Evolutionary conservation across 1,139 yeast species (phyloP), one percentile per base, ranked within the genome.

Genomic region (Hansenula sp.): DNA sequence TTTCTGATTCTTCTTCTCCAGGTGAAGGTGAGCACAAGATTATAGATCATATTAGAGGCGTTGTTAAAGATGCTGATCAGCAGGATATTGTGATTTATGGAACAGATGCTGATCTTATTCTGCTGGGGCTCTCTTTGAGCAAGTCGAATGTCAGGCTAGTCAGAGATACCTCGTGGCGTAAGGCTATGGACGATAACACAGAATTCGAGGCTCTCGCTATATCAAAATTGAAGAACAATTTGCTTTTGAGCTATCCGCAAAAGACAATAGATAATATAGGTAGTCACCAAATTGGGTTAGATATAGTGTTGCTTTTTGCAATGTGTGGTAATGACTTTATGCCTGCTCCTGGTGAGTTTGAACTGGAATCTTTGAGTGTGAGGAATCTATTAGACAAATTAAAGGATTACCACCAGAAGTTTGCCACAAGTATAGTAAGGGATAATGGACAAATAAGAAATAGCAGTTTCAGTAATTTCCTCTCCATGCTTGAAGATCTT

Each of bases 1-100:
- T 87, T 44, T 79, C 89, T 40, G 94, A 88, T 39, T 90, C 85
- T 43, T 82, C 83, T 39, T 94, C 84, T 8, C 94, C 95, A 1
- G 96, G 96, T 35, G 96, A 88, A 68, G 96, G 96, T 48, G 96
- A 88, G 64, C 95, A 86, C 62, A 88, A 88, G 60, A 82, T 88
- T 52, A 85, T 87, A 92, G 80, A 79, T 46, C 84, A 77, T 52
- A 80, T 88, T 43, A 72, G 92, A 54, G 65, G 77, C 24, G 78
- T 77, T 64, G 73, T 17, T 21, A 16, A 8, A 18, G 13, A 24
- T 6, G 4, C 8, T 6, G 11, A 86, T 41, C 68, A 78, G 14
- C 82, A 77, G 51, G 75, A 77, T 0, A 69, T 82, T 55, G 73
- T 84, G 53, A 79, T 88, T 41, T 88, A 85, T 59, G 95, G 96